Percentiles rank a stretch among this genome's conserved stretches.
phyloP scores from a whole-genome alignment of 345 rosid genomes.

The Cardamine occulta region DNA sequence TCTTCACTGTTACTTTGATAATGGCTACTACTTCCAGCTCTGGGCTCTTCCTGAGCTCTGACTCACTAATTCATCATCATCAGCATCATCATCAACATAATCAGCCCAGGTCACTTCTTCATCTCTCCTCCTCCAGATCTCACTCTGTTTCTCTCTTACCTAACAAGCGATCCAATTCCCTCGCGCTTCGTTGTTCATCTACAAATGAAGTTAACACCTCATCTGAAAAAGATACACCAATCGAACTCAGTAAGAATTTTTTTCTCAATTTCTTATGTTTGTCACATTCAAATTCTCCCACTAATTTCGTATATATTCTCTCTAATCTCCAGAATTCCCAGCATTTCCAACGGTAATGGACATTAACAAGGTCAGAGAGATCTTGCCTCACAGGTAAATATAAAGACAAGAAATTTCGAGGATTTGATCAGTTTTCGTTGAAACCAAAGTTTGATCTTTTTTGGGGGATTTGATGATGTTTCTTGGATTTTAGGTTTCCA shows the following conservation, averaged over 20 bases:
- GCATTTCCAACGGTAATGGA: conserved; percentile 67
- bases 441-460: conserved; percentile 50
- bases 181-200: conserved; percentile 40
- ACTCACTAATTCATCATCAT: conserved; percentile 36
- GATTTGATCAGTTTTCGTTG: conserved; percentile 52
- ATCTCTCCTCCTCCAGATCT: conserved; percentile 33
- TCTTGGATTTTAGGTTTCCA: conserved; percentile 61
- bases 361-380: conserved; percentile 82
- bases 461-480: neutral
- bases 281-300: neutral
- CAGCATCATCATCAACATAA: neutral
- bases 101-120: conserved; percentile 1
- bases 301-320: neutral
- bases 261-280: neutral
- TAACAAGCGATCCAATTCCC: conserved; percentile 30
- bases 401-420: neutral
- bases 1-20: neutral
- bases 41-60: conserved; percentile 26
- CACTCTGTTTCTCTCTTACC: conserved; percentile 29
- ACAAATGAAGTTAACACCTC: conserved; percentile 26
- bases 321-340: conserved; percentile 31
- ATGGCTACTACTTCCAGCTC: conserved; percentile 45
- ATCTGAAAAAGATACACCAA: conserved; percentile 39
- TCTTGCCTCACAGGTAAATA: conserved; percentile 83
- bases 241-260: conserved; percentile 37